Evolutionary conservation across 805 yeast genomes (phyloP).

Genomic region (Yamadazyma olivae): DNA sequence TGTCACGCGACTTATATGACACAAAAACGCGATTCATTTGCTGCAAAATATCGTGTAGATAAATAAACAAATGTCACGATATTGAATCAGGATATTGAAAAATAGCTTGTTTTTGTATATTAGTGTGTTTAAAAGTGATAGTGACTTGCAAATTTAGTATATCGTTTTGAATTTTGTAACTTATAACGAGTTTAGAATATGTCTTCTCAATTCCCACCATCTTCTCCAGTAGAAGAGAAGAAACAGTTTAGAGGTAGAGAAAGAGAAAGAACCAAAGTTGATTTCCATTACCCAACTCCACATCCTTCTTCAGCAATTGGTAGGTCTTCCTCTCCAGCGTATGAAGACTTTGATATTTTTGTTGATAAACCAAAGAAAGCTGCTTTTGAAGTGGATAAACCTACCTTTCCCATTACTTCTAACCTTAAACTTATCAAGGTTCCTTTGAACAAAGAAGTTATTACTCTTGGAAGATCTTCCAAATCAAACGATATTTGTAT

Average conservation of each 20-base stretch:
- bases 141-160: too few relatives aligned
- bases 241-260: background rate
- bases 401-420: conserved; percentile 10
- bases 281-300: conserved; percentile 56
- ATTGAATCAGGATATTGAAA: too few relatives aligned
- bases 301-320: conserved; percentile 56
- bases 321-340: conserved; percentile 38
- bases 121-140: too few relatives aligned
- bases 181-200: too few relatives aligned
- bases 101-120: too few relatives aligned
- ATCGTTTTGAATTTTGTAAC: too few relatives aligned
- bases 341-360: background rate
- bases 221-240: conserved; percentile 42
- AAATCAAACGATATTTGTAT: conserved; percentile 51
- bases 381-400: conserved; percentile 12
- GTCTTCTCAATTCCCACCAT: conserved; percentile 46
- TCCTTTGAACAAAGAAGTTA: conserved; percentile 30
- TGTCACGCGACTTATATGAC: background rate
- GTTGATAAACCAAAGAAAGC: conserved; percentile 9
- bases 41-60: conserved; percentile 7
- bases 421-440: conserved; percentile 37
- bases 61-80: conserved; percentile 2
- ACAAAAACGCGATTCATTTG: conserved; percentile 4
- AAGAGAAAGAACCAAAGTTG: too few relatives aligned
- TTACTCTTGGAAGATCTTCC: conserved; percentile 68